Evolutionary conservation across 148 eudicot species (phyloP).

Genomic region (Dianthus caryophyllus): DNA sequence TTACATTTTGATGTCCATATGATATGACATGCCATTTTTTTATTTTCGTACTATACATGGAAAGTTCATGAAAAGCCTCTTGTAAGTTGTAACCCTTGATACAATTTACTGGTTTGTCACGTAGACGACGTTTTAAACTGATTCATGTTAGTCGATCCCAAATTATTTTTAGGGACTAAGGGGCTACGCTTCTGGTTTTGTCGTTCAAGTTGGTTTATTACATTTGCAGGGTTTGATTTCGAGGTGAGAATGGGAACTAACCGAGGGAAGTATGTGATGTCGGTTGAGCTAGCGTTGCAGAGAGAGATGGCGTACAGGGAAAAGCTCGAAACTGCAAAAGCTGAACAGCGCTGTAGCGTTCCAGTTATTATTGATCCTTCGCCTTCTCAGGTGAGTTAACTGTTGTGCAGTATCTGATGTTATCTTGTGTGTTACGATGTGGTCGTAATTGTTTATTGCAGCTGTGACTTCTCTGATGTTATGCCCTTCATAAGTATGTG

Average conservation of each 20-base stretch:
- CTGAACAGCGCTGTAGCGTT: not conserved
- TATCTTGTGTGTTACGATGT: not conserved
- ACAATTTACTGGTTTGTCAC: too few species aligned
- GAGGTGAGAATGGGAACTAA: conserved; percentile 27
- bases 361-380: not conserved
- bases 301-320: conserved; percentile 38
- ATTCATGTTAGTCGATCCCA: too few species aligned
- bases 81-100: too few species aligned
- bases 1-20: not conserved
- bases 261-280: conserved; percentile 32
- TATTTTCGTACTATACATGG: too few species aligned
- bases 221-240: conserved; percentile 7
- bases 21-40: not conserved
- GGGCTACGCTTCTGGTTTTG: too few species aligned
- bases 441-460: not conserved
- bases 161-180: too few species aligned
- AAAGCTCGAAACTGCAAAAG: not conserved
- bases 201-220: not conserved
- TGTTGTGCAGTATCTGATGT: not conserved
- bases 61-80: too few species aligned
- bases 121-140: too few species aligned
- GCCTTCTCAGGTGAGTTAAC: conserved; percentile 12
- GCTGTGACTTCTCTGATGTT: not conserved
- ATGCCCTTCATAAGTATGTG: not conserved
- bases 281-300: conserved; percentile 41